These are phyloP conservation scores for Psilocybe sp. DNA, from an alignment of 768 basidiomycete genomes.

Conservation along the genomic window DNA sequence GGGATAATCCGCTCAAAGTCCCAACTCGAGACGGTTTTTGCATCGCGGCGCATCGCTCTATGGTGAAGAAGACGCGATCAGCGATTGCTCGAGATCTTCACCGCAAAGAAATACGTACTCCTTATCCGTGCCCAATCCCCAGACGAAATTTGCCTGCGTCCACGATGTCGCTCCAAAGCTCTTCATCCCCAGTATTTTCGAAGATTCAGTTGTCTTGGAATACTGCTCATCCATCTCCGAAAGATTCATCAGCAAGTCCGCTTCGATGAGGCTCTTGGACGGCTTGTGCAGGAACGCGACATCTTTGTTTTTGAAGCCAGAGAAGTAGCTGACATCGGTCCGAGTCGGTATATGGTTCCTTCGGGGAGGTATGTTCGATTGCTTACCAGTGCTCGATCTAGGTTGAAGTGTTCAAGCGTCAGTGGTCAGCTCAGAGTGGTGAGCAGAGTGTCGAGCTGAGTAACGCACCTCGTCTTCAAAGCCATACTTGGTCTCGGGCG, in stretches of 20 bases:
- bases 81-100: slow-evolving; percentile 72
- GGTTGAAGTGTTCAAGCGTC: no score
- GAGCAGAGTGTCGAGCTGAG: background rate
- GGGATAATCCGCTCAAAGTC: no score
- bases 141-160: no score
- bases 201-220: background rate
- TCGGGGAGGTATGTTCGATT: background rate
- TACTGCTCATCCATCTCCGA: slow-evolving; percentile 66
- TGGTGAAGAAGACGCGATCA: slow-evolving; percentile 76
- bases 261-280: slow-evolving; percentile 72
- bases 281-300: slow-evolving; percentile 77
- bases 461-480: slow-evolving; percentile 60
- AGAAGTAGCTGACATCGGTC: slow-evolving; percentile 67
- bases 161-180: no score
- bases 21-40: slow-evolving; percentile 28
- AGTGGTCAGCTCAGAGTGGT: no score
- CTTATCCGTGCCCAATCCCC: no score
- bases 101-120: no score
- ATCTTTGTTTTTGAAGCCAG: slow-evolving; percentile 73
- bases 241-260: slow-evolving; percentile 83
- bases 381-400: background rate
- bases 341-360: no score
- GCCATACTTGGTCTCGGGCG: slow-evolving; percentile 64
- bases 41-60: slow-evolving; percentile 72
- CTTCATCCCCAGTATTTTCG: no score